Conservation (phyloP, 2,329 filamentous ascomycete species). For the Talaromyces funiculosus region DNA sequence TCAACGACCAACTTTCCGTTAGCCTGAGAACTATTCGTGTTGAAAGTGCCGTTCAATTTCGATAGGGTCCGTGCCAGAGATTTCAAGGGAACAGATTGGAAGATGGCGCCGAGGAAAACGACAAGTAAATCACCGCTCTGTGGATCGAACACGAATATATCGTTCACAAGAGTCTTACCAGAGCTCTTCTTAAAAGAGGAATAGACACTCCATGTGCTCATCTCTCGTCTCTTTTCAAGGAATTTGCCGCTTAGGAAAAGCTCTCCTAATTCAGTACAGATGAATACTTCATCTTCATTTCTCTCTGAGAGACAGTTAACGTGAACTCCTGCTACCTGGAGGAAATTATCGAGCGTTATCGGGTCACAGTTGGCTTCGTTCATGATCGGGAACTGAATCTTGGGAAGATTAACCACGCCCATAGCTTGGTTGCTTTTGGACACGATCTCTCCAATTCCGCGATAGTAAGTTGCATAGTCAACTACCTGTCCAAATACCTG, state of each 20-base stretch:
- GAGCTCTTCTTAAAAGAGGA: not conserved
- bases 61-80: not conserved
- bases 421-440: slow-evolving; percentile 14
- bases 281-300: slow-evolving; percentile 20
- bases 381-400: not conserved
- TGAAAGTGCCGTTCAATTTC: not conserved
- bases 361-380: slow-evolving; percentile 18
- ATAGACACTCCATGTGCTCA: slow-evolving; percentile 1
- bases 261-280: slow-evolving; percentile 15
- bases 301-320: slow-evolving; percentile 20
- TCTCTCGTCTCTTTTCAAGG: too few species aligned
- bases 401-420: not conserved
- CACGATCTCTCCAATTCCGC: slow-evolving; percentile 15
- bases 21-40: slow-evolving; percentile 15
- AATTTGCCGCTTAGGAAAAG: slow-evolving; percentile 13
- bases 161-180: slow-evolving; percentile 16
- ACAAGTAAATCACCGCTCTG: slow-evolving; percentile 14
- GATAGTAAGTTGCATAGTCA: slow-evolving; percentile 12
- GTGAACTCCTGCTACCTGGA: slow-evolving; percentile 27
- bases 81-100: not conserved
- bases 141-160: slow-evolving; percentile 24
- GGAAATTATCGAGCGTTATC: slow-evolving; percentile 21
- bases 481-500: slow-evolving; percentile 11
- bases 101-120: slow-evolving; percentile 18
- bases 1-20: not conserved